Base-by-base conservation (phyloP, 2,329 filamentous ascomycete genomes). In the Penicillium fuscoglaucum region DNA sequence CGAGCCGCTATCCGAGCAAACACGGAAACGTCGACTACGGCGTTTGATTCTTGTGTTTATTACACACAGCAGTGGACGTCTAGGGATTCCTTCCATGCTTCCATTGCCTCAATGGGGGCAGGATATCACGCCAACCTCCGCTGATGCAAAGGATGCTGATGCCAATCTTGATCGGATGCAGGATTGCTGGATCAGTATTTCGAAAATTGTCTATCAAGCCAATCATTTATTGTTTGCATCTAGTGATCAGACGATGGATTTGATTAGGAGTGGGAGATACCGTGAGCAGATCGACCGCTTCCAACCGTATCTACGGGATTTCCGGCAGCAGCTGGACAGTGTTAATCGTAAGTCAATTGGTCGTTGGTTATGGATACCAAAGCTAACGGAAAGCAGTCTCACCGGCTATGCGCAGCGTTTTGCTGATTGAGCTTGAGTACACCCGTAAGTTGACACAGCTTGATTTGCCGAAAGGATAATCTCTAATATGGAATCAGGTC, bases 371-470 rank as follows among this genome's bases (percentile, higher is more conserved):
- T 7, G 31, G 12, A 19, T 26, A 45, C 4, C 8, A 52, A 53
- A 55, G 47, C 68, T 76, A 65, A 75, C 56, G 40, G 6, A 43
- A 28, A 29, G 56, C 64, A 82, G 84, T 87, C 31, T 79, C 82
- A 1, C 78, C 80, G 17, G 78, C 84, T 57, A 85, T 88, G 77
- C 80, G 83, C 46, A 87, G 92, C 71, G 93, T 98, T 58, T 81
- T 99, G 31, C 89, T 87, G 8, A 97, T 98, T 64, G 95, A 99
- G 78, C 97, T 95, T 70, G 91, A 98, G 70, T 97, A 97, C 72
- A 91, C 93, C 28, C 86, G 93, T 68, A 90, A 72, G 76, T 74
- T 9, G 21, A 52, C 24, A 1, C n/a, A 28, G 13, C n/a, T n/a
- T 19, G 37, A 40, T 45, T 46, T 2, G 12, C 17, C 12, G 21